Evolutionary conservation across 225 moss, liverwort and hornwort genomes (phyloP).

Genomic region (Anthoceros angustus): DNA sequence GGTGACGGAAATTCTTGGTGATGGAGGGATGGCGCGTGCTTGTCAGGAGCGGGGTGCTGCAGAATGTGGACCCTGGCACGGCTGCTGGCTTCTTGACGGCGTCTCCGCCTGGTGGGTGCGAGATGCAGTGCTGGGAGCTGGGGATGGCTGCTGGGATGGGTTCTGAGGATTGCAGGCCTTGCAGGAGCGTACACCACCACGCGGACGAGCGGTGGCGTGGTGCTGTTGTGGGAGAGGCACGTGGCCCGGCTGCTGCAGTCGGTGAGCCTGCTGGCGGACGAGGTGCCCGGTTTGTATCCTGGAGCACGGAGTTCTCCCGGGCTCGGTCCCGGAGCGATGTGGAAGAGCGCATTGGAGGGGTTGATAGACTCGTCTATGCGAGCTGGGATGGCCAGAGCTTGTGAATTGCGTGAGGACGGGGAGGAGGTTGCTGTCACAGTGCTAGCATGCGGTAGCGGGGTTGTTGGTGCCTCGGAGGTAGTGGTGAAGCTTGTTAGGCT

Average conservation of each 20-base stretch:
- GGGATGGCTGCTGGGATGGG: background rate
- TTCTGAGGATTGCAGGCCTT: slow-evolving; percentile 12
- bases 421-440: slow-evolving; percentile 61
- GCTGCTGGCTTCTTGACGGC: slow-evolving; percentile 39
- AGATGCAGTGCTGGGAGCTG: background rate
- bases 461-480: background rate
- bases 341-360: slow-evolving; percentile 7
- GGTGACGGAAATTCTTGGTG: background rate
- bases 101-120: slow-evolving; percentile 8
- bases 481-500: background rate
- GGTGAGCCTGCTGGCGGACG: slow-evolving; percentile 30
- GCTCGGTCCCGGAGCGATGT: background rate
- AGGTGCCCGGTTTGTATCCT: slow-evolving; percentile 7
- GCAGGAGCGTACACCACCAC: slow-evolving; percentile 76
- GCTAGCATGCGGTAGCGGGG: slow-evolving; percentile 20
- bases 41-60: slow-evolving; percentile 19
- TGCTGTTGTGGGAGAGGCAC: slow-evolving; percentile 61
- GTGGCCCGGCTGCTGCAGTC: slow-evolving; percentile 54
- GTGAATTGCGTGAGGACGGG: slow-evolving; percentile 28
- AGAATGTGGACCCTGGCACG: slow-evolving; percentile 20
- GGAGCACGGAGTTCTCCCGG: background rate
- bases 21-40: slow-evolving; percentile 22
- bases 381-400: slow-evolving; percentile 38
- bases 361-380: slow-evolving; percentile 14
- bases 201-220: slow-evolving; percentile 28